phyloP scores from a whole-genome alignment of 495 filamentous ascomycete genomes.

The Penicillium salamii region DNA sequence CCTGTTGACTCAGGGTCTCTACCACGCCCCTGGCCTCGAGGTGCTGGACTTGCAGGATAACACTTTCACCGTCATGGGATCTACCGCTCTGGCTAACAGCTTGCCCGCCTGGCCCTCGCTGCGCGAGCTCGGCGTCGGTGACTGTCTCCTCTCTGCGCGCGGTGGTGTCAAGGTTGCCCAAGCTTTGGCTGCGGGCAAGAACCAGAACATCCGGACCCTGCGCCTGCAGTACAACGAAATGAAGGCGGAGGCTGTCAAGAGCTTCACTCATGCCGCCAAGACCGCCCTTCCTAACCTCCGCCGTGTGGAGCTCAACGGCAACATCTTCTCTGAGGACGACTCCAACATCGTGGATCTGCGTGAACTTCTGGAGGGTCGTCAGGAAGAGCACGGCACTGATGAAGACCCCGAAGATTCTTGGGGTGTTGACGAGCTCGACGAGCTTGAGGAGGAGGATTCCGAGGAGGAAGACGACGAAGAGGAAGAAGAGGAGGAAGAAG shows the following conservation, averaged over 20 bases:
- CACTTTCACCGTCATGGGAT: constrained; percentile 83
- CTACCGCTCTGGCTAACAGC: constrained; percentile 72
- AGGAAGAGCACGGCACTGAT: constrained; percentile 55
- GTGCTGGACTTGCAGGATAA: constrained; percentile 94
- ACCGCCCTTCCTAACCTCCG: constrained; percentile 65
- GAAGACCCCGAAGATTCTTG: constrained; percentile 60
- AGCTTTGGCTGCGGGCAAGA: constrained; percentile 70
- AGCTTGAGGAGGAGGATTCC: constrained; percentile 70
- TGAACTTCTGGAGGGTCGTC: constrained; percentile 49
- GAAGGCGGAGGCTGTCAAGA: constrained; percentile 65
- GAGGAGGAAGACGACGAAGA: constrained; percentile 71
- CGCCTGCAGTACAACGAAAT: constrained; percentile 95
- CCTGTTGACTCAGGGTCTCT: constrained; percentile 73
- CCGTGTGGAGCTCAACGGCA: constrained; percentile 91
- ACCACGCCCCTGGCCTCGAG: constrained; percentile 59
- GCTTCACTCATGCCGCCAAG: constrained; percentile 62
- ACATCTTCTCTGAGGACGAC: constrained; percentile 90
- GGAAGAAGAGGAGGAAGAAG: constrained; percentile 67
- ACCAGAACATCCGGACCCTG: constrained; percentile 72
- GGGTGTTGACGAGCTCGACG: constrained; percentile 82
- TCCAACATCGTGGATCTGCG: constrained; percentile 51
- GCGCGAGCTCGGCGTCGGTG: constrained; percentile 81
- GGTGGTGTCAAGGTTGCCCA: constrained; percentile 72
- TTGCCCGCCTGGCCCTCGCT: constrained; percentile 71
- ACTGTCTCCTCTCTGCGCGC: constrained; percentile 78